Base-by-base conservation (phyloP, 805 yeast species). In the Saccharomycopsis sp. region DNA sequence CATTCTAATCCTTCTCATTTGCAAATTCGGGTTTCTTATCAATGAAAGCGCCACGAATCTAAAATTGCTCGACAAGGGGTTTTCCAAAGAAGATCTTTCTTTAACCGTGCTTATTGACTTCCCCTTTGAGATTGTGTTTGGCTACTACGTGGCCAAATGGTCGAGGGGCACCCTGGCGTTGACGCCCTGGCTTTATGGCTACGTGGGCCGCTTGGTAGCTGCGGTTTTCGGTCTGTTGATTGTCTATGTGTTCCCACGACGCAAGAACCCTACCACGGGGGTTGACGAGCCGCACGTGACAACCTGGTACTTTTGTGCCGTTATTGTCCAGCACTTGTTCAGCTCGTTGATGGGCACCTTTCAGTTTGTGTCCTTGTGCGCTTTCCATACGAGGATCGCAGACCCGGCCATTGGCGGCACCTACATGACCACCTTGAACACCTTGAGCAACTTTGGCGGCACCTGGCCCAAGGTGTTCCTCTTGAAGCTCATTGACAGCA, bases 331-430 rank as follows among this genome's bases (percentile, higher is more conserved):
- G 52, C 96, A 92, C 60, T 67, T 89, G 21, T 57, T 85, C 26
- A 84, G 94, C 13, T 82, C 94, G 7, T 88, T 92, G 60, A 84
- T 89, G 94, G 72, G 87, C 4, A 92, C 98, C 0, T 79, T 92
- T 42, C 97, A 89, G 60, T 89, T 92, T 63, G 97, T 92, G 15
- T 82, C 94, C 1, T 76, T 92, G 32, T 81, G 87, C 55, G 94
- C 97, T 0, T 92, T 92, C 68, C 96, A 89, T 61, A 89, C 96
- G 2, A 77, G 80, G 52, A 83, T 92, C 41, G 95, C 98, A 2
- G 98, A 92, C 57, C 97, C 98, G 0, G 62, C 77, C 15, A 84
- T 92, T 52, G 98, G 98, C 13, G 98, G 98, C 1, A 92, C 98
- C 0, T 92, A 92, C 59, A 89, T 92, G 97, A 92, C 98, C 0